phyloP scores from a whole-genome alignment of 1,284 basidiomycete genomes.

The Puccinia triticina region DNA sequence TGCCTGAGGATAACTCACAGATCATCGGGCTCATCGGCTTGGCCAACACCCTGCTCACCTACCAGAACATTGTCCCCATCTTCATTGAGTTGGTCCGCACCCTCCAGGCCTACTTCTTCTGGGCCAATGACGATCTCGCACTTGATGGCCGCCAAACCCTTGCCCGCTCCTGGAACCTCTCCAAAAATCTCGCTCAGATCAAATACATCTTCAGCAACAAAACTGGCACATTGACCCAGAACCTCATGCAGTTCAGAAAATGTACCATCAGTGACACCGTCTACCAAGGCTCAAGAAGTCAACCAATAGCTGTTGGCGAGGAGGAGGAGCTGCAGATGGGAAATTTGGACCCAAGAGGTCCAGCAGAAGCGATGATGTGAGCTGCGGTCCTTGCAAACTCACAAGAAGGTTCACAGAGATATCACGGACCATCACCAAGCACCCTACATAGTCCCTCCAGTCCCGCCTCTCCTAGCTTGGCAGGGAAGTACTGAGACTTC shows the following conservation, averaged over 20 bases:
- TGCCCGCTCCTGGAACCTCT: constrained; percentile 92
- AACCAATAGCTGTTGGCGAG: too few species aligned
- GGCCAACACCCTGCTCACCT: constrained; percentile 83
- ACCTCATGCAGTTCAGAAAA: constrained; percentile 92
- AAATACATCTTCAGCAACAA: constrained; percentile 97
- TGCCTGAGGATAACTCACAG: constrained; percentile 75
- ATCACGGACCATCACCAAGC: too few species aligned
- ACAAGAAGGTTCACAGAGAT: too few species aligned
- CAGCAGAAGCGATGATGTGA: too few species aligned
- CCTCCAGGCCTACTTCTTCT: constrained; percentile 82
- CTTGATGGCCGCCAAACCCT: constrained; percentile 63
- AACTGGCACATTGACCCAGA: constrained; percentile 94
- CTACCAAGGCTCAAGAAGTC: constrained; percentile 82
- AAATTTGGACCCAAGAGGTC: too few species aligned
- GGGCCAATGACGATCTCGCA: constrained; percentile 87
- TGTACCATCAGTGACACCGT: constrained; percentile 83
- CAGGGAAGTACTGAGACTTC: too few species aligned
- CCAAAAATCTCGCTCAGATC: constrained; percentile 93
- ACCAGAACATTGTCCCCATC: constrained; percentile 92
- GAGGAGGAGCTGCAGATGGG: too few species aligned
- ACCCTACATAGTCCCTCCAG: too few species aligned
- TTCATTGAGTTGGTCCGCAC: constrained; percentile 89
- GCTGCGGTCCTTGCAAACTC: too few species aligned
- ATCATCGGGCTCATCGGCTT: constrained; percentile 92
- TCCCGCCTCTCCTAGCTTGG: too few species aligned